A percentile compares a stretch with the other conserved stretches of the same genome.
Conservation (phyloP, 1,139 yeast genomes). For the Candida labiduridarum region DNA sequence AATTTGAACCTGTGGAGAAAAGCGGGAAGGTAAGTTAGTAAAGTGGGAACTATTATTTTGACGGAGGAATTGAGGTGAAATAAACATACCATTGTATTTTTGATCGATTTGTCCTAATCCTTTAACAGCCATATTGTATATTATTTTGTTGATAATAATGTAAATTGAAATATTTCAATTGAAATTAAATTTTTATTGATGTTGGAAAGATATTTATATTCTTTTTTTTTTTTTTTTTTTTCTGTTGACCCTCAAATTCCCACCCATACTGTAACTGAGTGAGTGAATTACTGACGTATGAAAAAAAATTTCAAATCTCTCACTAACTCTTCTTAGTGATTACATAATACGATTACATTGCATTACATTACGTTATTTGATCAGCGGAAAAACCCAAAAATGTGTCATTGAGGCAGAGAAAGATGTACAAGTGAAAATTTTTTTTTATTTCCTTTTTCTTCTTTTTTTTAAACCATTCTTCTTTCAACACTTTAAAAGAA, state of each 20-base stretch:
- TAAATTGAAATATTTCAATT: neutral
- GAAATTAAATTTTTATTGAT: too few relatives aligned
- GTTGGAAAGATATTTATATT: neutral
- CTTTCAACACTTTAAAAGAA: slow-evolving; percentile 3
- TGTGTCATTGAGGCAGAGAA: neutral
- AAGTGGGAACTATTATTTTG: neutral
- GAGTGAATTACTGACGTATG: neutral
- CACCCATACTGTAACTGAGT: neutral
- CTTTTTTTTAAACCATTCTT: neutral
- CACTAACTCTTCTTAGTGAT: too few relatives aligned
- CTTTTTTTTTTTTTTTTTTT: neutral
- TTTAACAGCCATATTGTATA: slow-evolving; percentile 62
- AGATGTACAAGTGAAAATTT: neutral
- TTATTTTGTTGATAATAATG: neutral
- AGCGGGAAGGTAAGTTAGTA: slow-evolving; percentile 1
- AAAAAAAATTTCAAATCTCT: neutral
- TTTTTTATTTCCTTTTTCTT: neutral
- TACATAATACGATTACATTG: too few relatives aligned
- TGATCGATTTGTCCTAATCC: slow-evolving; percentile 80
- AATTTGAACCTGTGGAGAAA: slow-evolving; percentile 44
- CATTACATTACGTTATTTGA: too few relatives aligned
- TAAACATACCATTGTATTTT: slow-evolving; percentile 58
- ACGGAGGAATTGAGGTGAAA: too few relatives aligned
- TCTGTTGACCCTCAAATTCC: neutral
- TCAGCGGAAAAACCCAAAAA: neutral